Evolutionary conservation across 768 basidiomycete species (phyloP).

Genomic region (Naganishia onofrii): DNA sequence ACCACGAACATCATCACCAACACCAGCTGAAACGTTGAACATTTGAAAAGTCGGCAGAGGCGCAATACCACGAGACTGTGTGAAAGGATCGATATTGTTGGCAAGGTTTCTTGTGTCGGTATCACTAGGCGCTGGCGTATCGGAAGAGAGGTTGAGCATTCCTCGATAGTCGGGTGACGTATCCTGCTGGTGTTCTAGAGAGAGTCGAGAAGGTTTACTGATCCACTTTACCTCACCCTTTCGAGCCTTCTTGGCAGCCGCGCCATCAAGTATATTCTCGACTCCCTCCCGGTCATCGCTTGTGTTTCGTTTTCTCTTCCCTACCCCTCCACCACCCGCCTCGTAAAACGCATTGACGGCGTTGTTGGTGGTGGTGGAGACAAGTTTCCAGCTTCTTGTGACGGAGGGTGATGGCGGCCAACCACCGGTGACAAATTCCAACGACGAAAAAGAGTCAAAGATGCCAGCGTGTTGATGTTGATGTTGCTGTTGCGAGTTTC

Average conservation of each 20-base stretch:
- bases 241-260: neutral
- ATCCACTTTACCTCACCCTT: too few species aligned
- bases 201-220: too few species aligned
- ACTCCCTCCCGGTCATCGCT: neutral
- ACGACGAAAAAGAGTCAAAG: neutral
- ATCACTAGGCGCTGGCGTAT: neutral
- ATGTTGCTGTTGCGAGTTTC: neutral
- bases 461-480: neutral
- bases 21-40: too few species aligned
- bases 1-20: too few species aligned
- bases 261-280: too few species aligned
- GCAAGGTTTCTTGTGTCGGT: neutral
- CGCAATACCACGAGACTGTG: neutral
- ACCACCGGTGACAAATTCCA: neutral
- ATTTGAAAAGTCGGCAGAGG: neutral
- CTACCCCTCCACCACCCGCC: too few species aligned
- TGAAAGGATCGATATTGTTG: slow-evolving; percentile 3
- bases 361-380: too few species aligned
- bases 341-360: too few species aligned
- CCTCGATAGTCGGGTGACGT: slow-evolving; percentile 11
- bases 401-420: slow-evolving; percentile 11
- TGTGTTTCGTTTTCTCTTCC: slow-evolving; percentile 1
- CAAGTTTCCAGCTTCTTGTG: neutral
- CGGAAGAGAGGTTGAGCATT: slow-evolving; percentile 16
- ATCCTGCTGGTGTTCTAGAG: neutral